Percentiles rank a stretch among this genome's conserved stretches.
phyloP scores from a whole-genome alignment of 1,284 basidiomycete species.

The Amylostereum chailletii region DNA sequence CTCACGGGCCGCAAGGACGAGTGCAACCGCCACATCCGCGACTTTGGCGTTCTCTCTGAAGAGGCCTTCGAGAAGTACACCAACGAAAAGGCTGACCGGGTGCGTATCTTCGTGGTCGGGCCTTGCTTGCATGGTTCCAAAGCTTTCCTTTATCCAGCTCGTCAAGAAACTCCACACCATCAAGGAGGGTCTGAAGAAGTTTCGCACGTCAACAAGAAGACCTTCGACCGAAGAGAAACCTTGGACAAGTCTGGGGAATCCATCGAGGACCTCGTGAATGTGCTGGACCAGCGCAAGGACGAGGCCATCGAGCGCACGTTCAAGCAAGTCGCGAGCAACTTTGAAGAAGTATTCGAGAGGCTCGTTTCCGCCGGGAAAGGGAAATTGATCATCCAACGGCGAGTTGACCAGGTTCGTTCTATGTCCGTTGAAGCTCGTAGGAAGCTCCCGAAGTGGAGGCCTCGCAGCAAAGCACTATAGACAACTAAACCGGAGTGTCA shows the following conservation, averaged over 20 bases:
- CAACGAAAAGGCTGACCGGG: constrained; percentile 74
- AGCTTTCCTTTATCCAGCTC: constrained; percentile 61
- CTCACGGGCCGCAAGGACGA: constrained; percentile 82
- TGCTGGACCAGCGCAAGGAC: constrained; percentile 94
- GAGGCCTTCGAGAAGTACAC: constrained; percentile 97
- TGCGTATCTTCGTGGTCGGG: constrained; percentile 26
- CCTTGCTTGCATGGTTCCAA: background rate
- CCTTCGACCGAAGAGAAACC: constrained; percentile 89
- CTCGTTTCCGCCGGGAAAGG: constrained; percentile 95
- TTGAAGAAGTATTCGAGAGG: constrained; percentile 94
- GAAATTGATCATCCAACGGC: constrained; percentile 84
- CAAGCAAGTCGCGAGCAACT: constrained; percentile 95
- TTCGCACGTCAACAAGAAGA: constrained; percentile 99
- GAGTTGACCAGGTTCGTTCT: constrained; percentile 69
- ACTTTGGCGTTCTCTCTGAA: constrained; percentile 92
- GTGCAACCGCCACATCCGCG: constrained; percentile 89
- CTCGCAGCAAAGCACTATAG: constrained; percentile 68
- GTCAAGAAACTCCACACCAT: constrained; percentile 86
- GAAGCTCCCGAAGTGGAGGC: constrained; percentile 44
- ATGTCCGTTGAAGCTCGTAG: background rate
- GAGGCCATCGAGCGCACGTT: constrained; percentile 98
- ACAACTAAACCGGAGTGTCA: constrained; percentile 94
- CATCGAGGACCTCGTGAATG: constrained; percentile 92
- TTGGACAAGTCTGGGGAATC: constrained; percentile 83
- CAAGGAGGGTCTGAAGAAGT: constrained; percentile 92